Evolutionary conservation across 2,329 filamentous ascomycete genomes (phyloP).

Genomic region (Colletotrichum sp.): DNA sequence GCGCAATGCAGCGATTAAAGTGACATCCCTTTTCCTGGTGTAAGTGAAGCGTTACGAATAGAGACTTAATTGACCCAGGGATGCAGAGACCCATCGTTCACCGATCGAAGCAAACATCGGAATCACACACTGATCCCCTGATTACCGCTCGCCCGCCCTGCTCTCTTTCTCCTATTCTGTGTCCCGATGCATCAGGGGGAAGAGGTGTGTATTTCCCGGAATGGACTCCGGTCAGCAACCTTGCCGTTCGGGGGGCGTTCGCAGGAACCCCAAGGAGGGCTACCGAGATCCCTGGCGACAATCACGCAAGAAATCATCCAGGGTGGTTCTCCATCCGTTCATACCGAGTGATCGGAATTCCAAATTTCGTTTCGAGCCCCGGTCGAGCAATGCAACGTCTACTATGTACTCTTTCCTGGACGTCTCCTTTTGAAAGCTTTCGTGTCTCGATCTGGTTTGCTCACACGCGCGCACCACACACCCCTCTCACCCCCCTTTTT

Average conservation of each 20-base stretch:
- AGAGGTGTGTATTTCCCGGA: not conserved
- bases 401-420: not conserved
- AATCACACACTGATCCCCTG: not conserved
- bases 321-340: slow-evolving; percentile 18
- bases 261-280: not conserved
- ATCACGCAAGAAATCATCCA: slow-evolving; percentile 9
- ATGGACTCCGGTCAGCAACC: not conserved
- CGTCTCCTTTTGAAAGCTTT: not conserved
- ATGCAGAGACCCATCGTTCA: not conserved
- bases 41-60: not conserved
- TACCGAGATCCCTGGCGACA: slow-evolving; percentile 2
- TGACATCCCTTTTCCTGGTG: not conserved
- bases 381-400: not conserved
- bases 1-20: not conserved
- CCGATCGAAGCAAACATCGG: not conserved
- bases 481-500: not conserved
- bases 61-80: not conserved
- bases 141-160: not conserved
- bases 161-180: not conserved
- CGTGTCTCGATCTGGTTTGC: not conserved
- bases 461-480: not conserved
- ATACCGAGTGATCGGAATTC: slow-evolving; percentile 13
- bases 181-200: not conserved
- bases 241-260: not conserved
- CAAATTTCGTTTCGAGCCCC: slow-evolving; percentile 6